A percentile compares a stretch with the other conserved stretches of the same genome.
phyloP scores from a whole-genome alignment of 768 basidiomycete species.

The Tricholoma bakamatsutake region DNA sequence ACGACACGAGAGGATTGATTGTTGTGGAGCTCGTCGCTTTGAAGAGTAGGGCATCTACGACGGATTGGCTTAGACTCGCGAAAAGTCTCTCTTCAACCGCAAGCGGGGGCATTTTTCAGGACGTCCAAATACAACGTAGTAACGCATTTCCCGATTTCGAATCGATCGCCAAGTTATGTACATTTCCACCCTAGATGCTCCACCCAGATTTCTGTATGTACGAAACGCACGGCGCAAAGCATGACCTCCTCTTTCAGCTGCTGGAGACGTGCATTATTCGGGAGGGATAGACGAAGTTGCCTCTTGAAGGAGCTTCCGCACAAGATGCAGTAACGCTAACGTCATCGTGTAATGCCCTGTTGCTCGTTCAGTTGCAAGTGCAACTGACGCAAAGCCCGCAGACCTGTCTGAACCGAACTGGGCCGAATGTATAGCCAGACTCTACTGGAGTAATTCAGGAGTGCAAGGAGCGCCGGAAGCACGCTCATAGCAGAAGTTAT shows the following conservation, averaged over 20 bases:
- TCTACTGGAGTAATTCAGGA: slow-evolving; percentile 70
- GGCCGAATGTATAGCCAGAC: slow-evolving; percentile 89
- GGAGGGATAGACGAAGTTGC: slow-evolving; percentile 54
- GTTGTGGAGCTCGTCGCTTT: slow-evolving; percentile 76
- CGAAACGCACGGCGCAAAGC: slow-evolving; percentile 66
- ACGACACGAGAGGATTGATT: slow-evolving; percentile 72
- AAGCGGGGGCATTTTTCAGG: slow-evolving; percentile 56
- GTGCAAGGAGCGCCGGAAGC: slow-evolving; percentile 66
- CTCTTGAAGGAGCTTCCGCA: slow-evolving; percentile 70
- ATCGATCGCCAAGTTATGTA: slow-evolving; percentile 70
- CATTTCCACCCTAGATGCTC: slow-evolving; percentile 87
- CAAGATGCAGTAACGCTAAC: slow-evolving; percentile 67
- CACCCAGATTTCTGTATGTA: slow-evolving; percentile 86
- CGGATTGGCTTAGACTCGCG: slow-evolving; percentile 49
- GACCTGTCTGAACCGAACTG: slow-evolving; percentile 60
- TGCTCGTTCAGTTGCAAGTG: slow-evolving; percentile 65
- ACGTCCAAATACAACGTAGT: slow-evolving; percentile 63
- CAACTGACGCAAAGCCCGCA: slow-evolving; percentile 53
- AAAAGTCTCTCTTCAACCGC: slow-evolving; percentile 52
- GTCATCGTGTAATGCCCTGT: slow-evolving; percentile 81
- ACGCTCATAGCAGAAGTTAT: slow-evolving; percentile 82
- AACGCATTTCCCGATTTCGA: slow-evolving; percentile 71
- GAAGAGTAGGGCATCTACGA: slow-evolving; percentile 67
- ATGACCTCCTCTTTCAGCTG: slow-evolving; percentile 83
- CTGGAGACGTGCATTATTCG: slow-evolving; percentile 54